phyloP scores from a whole-genome alignment of 805 yeast species.

The Saccharomycopsis selenospora region DNA sequence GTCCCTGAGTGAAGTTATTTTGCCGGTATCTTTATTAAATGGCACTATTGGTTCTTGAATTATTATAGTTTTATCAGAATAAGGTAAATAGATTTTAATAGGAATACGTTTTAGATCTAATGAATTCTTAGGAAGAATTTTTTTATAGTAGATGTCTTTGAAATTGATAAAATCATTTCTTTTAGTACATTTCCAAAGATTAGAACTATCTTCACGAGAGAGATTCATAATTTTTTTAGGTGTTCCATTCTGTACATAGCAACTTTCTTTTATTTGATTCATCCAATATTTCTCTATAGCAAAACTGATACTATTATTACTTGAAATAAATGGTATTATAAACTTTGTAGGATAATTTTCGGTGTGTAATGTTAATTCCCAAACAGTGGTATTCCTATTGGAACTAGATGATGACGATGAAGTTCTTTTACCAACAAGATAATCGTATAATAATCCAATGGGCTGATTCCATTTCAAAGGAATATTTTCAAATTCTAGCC shows the following conservation, averaged over 20 bases:
- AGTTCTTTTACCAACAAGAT: conserved; percentile 30
- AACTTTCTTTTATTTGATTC: conserved; percentile 77
- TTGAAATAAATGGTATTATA: conserved; percentile 33
- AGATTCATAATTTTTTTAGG: conserved; percentile 75
- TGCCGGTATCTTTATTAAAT: conserved; percentile 1
- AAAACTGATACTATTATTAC: conserved; percentile 10
- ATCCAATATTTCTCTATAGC: conserved; percentile 49
- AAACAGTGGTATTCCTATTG: conserved; percentile 29
- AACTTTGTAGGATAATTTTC: conserved; percentile 38
- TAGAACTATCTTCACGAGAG: conserved; percentile 51
- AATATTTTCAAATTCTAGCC: conserved; percentile 61
- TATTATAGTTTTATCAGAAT: conserved; percentile 28
- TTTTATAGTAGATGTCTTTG: conserved; percentile 21
- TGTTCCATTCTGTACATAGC: conserved; percentile 68
- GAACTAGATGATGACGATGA: neutral
- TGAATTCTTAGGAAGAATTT: conserved; percentile 24
- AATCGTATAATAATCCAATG: conserved; percentile 59
- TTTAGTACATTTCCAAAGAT: conserved; percentile 40
- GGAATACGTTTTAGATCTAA: conserved; percentile 37
- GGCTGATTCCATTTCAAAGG: conserved; percentile 78
- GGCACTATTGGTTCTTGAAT: conserved; percentile 31
- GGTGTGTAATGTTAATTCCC: conserved; percentile 41
- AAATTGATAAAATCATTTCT: conserved; percentile 30
- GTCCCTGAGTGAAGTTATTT: conserved; percentile 31
- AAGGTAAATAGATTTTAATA: conserved; percentile 38